A percentile compares a stretch with the other conserved stretches of the same genome.
Evolutionary conservation across 495 filamentous ascomycete genomes (phyloP).

Genomic region (Astrocystis sublimbata): DNA sequence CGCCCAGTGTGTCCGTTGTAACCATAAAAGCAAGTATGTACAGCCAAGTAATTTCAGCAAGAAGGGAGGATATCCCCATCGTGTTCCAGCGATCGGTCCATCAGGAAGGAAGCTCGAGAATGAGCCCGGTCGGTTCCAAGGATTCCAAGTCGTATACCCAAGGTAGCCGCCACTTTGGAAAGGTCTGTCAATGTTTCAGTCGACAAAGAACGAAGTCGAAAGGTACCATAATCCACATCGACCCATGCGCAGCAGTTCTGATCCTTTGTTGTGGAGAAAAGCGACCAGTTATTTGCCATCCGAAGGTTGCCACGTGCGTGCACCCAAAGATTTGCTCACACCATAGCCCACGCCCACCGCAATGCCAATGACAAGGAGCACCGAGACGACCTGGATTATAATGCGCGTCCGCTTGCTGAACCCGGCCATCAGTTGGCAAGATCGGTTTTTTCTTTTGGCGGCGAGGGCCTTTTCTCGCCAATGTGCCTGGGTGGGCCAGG

Average conservation of each 20-base stretch:
- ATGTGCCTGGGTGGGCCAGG: conserved; percentile 55
- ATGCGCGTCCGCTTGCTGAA: conserved; percentile 51
- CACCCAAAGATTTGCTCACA: conserved; percentile 52
- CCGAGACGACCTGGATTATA: conserved; percentile 44
- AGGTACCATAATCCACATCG: neutral
- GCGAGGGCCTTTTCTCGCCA: conserved; percentile 51
- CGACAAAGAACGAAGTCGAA: neutral
- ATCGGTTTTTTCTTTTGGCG: conserved; percentile 46
- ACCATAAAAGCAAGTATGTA: conserved; percentile 13
- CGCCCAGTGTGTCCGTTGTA: neutral
- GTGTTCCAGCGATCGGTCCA: neutral
- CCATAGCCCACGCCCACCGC: conserved; percentile 51
- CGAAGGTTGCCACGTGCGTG: conserved; percentile 44
- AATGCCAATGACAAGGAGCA: conserved; percentile 46
- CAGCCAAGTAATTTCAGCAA: conserved; percentile 5
- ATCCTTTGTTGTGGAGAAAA: neutral
- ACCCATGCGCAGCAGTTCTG: neutral
- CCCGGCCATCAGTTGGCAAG: conserved; percentile 45
- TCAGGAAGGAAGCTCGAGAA: neutral
- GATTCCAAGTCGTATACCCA: neutral
- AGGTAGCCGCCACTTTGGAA: neutral
- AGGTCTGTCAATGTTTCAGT: neutral
- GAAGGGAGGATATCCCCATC: conserved; percentile 10
- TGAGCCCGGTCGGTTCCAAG: neutral
- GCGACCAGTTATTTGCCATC: conserved; percentile 7